phyloP scores from a whole-genome alignment of 768 basidiomycete genomes.

The Agaricus blazei region DNA sequence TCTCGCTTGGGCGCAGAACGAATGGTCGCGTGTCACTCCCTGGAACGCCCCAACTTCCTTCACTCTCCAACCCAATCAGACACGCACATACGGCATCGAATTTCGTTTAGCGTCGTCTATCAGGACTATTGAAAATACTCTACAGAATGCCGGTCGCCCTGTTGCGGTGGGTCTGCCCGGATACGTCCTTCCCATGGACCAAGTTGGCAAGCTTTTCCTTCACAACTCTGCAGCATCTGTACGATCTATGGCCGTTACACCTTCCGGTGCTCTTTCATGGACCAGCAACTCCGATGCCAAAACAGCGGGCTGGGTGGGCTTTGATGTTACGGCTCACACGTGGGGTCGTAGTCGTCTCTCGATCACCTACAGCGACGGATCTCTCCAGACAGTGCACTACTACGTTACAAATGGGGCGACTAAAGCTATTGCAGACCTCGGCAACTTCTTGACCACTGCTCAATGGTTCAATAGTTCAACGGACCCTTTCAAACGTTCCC shows the following conservation, averaged over 20 bases:
- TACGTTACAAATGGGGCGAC: conserved; percentile 44
- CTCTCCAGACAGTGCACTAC: conserved; percentile 49
- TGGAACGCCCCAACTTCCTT: conserved; percentile 50
- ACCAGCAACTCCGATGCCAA: conserved; percentile 36
- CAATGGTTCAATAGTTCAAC: conserved; percentile 48
- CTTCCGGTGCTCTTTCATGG: conserved; percentile 43
- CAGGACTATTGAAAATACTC: conserved; percentile 40
- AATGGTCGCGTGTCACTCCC: conserved; percentile 46
- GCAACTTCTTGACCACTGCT: conserved; percentile 47
- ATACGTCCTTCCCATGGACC: conserved; percentile 46
- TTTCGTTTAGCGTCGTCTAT: conserved; percentile 48
- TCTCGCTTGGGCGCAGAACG: conserved; percentile 49
- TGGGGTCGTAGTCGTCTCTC: conserved; percentile 48
- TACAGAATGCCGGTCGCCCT: conserved; percentile 36
- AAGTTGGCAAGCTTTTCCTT: conserved; percentile 47
- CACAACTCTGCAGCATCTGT: conserved; percentile 34
- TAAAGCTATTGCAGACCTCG: conserved; percentile 40
- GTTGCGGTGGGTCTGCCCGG: conserved; percentile 50
- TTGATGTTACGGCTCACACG: conserved; percentile 35
- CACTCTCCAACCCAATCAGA: conserved; percentile 40
- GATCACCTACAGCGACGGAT: conserved; percentile 45
- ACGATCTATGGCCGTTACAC: conserved; percentile 36
- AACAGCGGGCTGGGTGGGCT: conserved; percentile 39
- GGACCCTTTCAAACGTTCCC: conserved; percentile 50
- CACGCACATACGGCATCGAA: conserved; percentile 48